Evolutionary conservation across 1,139 yeast genomes (phyloP).

Genomic region (Spathaspora sp.): DNA sequence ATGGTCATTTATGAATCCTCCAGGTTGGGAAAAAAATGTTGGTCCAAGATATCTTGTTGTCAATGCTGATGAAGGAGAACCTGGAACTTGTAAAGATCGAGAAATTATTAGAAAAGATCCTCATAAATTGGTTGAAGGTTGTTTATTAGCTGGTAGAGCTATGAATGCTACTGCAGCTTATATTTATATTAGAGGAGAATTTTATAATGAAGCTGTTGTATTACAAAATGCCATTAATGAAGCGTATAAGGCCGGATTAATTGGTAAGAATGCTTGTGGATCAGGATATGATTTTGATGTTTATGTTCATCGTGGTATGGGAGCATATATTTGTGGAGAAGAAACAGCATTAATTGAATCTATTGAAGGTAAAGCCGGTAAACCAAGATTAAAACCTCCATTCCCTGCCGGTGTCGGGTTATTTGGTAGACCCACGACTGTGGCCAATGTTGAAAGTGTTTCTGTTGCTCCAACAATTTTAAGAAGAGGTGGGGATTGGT

Average conservation of each 20-base stretch:
- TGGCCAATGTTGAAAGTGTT: constrained; percentile 85
- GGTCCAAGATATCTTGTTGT: constrained; percentile 87
- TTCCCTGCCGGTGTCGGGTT: constrained; percentile 93
- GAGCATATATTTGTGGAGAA: constrained; percentile 89
- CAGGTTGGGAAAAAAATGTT: constrained; percentile 85
- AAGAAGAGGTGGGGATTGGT: constrained; percentile 89
- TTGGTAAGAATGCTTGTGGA: constrained; percentile 85
- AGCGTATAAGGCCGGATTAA: constrained; percentile 75
- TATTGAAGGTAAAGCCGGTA: constrained; percentile 87
- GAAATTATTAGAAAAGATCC: constrained; percentile 90
- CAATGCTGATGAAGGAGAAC: constrained; percentile 93
- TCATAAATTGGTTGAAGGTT: constrained; percentile 85
- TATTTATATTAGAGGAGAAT: constrained; percentile 86
- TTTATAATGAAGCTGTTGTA: constrained; percentile 71
- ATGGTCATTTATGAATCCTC: constrained; percentile 94
- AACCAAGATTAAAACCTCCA: constrained; percentile 90
- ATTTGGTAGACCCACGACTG: constrained; percentile 88
- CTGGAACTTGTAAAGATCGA: constrained; percentile 90
- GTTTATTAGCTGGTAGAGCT: constrained; percentile 82
- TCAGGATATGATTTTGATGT: constrained; percentile 82
- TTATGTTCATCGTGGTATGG: constrained; percentile 86
- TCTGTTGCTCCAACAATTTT: constrained; percentile 86
- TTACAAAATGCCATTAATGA: constrained; percentile 82
- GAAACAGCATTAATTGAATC: constrained; percentile 88
- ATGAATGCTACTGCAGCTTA: constrained; percentile 94